Conservation (phyloP, 2,329 filamentous ascomycete species). For the Grosmannia serpens region DNA sequence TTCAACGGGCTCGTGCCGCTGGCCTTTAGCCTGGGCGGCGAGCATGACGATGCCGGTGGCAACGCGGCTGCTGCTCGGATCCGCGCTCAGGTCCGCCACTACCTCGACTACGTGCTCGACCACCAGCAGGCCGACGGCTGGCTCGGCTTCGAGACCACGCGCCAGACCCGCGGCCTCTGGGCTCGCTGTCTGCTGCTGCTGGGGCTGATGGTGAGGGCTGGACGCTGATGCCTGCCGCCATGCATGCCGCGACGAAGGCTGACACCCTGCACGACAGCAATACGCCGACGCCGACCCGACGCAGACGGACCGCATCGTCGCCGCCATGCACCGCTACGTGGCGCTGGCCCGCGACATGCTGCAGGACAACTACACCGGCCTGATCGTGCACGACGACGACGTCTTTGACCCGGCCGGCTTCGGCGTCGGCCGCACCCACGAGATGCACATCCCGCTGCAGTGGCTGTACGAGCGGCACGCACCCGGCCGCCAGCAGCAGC, state of each 20-base stretch:
- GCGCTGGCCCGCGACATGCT: slow-evolving; percentile 13
- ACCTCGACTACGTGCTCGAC: slow-evolving; percentile 29
- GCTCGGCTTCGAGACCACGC: slow-evolving; percentile 29
- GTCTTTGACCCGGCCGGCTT: slow-evolving; percentile 10
- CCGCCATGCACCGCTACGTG: slow-evolving; percentile 12
- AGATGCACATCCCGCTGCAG: slow-evolving; percentile 15
- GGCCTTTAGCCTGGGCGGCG: slow-evolving; percentile 37
- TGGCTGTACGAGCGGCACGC: slow-evolving; percentile 22
- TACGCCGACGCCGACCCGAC: slow-evolving; percentile 20
- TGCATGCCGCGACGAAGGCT: background rate
- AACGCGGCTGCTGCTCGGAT: slow-evolving; percentile 18
- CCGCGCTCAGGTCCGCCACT: slow-evolving; percentile 32
- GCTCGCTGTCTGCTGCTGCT: slow-evolving; percentile 21
- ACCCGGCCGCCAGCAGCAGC: slow-evolving; percentile 8
- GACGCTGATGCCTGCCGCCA: too few relatives aligned
- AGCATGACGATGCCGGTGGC: background rate
- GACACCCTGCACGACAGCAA: slow-evolving; percentile 10
- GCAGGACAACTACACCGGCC: slow-evolving; percentile 11
- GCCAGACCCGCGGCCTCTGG: slow-evolving; percentile 19
- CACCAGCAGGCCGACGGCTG: slow-evolving; percentile 36
- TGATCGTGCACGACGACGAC: slow-evolving; percentile 9
- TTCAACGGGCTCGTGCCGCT: slow-evolving; percentile 47
- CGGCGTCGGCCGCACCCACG: slow-evolving; percentile 13
- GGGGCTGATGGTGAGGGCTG: slow-evolving; percentile 14
- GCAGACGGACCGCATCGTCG: slow-evolving; percentile 9